Conservation (phyloP, 2,329 filamentous ascomycete genomes). For the Nannizziopsis arthrosporioides region DNA sequence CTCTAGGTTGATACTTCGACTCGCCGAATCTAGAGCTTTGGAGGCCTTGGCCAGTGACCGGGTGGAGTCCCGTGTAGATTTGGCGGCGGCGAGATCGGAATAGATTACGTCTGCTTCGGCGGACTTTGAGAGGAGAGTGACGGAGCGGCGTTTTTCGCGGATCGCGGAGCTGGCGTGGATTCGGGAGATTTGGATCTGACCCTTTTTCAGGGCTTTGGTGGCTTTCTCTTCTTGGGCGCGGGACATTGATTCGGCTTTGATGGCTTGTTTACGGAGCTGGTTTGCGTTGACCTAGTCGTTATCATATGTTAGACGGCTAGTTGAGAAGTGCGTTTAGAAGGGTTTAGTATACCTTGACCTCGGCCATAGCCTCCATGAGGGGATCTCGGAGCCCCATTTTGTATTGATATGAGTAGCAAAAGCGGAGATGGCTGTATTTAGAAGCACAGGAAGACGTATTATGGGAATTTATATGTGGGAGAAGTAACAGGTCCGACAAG, state of each 20-base stretch:
- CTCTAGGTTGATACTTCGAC: constrained; percentile 37
- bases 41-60: constrained; percentile 35
- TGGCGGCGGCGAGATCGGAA: constrained; percentile 38
- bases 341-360: constrained; percentile 13
- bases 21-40: constrained; percentile 35
- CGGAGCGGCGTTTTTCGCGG: constrained; percentile 37
- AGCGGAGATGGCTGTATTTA: neutral
- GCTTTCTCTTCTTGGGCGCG: constrained; percentile 39
- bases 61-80: constrained; percentile 38
- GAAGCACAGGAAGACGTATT: neutral
- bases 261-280: constrained; percentile 38
- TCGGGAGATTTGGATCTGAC: constrained; percentile 39
- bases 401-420: neutral
- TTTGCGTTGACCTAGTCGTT: constrained; percentile 35
- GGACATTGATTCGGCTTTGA: constrained; percentile 35
- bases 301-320: neutral
- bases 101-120: constrained; percentile 40
- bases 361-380: constrained; percentile 16
- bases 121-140: constrained; percentile 36
- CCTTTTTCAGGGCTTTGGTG: constrained; percentile 38
- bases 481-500: neutral
- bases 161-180: constrained; percentile 38
- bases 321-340: neutral
- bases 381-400: constrained; percentile 15
- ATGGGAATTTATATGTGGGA: neutral